Evolutionary conservation across 208 protist species (phyloP), one percentile per base, ranked within the genome.

Genomic region (Novymonas esmeraldas): DNA sequence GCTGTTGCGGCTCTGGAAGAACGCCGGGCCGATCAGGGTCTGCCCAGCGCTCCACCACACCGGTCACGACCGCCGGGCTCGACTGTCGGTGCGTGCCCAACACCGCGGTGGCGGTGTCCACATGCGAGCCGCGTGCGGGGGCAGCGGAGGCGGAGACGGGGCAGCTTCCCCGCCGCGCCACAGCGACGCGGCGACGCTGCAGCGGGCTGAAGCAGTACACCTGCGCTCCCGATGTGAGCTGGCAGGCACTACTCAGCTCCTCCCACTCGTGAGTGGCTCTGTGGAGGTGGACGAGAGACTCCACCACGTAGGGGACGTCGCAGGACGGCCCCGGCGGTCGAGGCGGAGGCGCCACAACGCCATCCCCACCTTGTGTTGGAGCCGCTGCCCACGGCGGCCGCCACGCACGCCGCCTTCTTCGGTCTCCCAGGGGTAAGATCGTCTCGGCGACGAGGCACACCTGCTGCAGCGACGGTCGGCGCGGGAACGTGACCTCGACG

Each of bases 221-320:
- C 70, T 92, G 85, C 10, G 62, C 72, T 28, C 85, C 84, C 9
- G 69, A 81, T 1, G 44, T 64, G 11, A 94, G 66, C 75, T 94
- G 89, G 5, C 67, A 60, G 10, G 78, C 69, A 56, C 84, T 91
- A 70, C 79, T 81, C 10, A 92, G 42, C 20, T 77, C 76, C 41
- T 80, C 73, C 89, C 89, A 94, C 18, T 41, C 13, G 20, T 57
- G 60, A 0, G 58, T 63, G 24, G 59, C 73, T 22, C 85, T 72
- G 57, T 90, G 79, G 31, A 84, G 76, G 10, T 79, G 57, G 2
- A 64, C 52, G 28, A 95, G 11, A 1, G 77, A 38, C 38, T 86
- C 75, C n/a, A 92, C 81, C 5, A 31, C 24, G 45, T 31, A 34
- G n/a, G n/a, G n/a, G n/a, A n/a, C n/a, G n/a, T n/a, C n/a, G n/a